Conservation (phyloP, 2,329 filamentous ascomycete species). For the Cadophora luteo-olivacea region DNA sequence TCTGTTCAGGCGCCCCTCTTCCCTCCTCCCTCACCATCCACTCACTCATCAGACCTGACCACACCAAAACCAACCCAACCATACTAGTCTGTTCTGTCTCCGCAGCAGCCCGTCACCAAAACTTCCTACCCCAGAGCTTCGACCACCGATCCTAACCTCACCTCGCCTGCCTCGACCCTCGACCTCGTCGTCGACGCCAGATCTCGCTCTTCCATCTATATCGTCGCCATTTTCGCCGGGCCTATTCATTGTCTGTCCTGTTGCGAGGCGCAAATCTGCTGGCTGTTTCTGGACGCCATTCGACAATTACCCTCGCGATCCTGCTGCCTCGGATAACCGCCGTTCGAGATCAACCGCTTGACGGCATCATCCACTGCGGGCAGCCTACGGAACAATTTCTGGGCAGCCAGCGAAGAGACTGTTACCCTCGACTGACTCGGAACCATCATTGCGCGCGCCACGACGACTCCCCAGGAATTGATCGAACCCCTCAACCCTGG, state of each 20-base stretch:
- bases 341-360: conserved; percentile 18
- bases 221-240: neutral
- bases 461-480: conserved; percentile 15
- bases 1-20: conserved; percentile 1
- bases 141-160: conserved; percentile 7
- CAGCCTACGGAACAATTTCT: conserved; percentile 12
- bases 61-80: neutral
- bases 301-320: conserved; percentile 16
- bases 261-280: conserved; percentile 2
- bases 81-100: conserved; percentile 2
- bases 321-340: conserved; percentile 23
- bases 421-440: neutral
- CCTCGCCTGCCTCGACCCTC: neutral
- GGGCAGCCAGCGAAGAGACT: neutral
- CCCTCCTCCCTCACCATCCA: neutral
- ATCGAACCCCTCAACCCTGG: conserved; percentile 24
- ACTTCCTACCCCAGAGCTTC: conserved; percentile 10
- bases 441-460: conserved; percentile 20
- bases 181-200: neutral
- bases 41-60: neutral
- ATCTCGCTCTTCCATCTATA: neutral
- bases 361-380: conserved; percentile 19
- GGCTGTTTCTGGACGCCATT: conserved; percentile 9
- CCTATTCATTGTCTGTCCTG: neutral
- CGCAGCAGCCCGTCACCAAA: conserved; percentile 17